Conservation (phyloP, 805 yeast species). For the Pachysolen tannophilus region DNA sequence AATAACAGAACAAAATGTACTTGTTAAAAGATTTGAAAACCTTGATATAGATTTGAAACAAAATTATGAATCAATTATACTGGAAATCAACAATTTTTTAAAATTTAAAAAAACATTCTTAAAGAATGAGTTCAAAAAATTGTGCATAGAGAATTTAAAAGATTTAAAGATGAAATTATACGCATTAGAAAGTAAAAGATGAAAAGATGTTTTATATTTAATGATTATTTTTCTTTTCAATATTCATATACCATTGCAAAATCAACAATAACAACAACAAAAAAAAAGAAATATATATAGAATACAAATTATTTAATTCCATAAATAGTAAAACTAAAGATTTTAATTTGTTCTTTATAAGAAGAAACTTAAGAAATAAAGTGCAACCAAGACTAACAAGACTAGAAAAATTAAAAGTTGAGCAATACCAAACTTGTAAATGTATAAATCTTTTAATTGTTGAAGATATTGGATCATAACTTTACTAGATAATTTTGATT, state of each 20-base stretch:
- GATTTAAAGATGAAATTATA: too few relatives aligned
- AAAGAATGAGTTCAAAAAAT: slow-evolving; percentile 27
- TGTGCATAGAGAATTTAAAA: slow-evolving; percentile 20
- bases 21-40: slow-evolving; percentile 31
- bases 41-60: slow-evolving; percentile 30
- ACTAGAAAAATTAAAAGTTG: slow-evolving; percentile 4
- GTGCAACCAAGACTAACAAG: background rate
- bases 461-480: slow-evolving; percentile 39
- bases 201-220: too few relatives aligned
- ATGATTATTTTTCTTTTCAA: too few relatives aligned
- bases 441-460: slow-evolving; percentile 38
- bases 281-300: too few relatives aligned
- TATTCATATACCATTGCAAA: too few relatives aligned
- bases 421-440: slow-evolving; percentile 34
- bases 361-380: slow-evolving; percentile 2
- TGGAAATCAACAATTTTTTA: slow-evolving; percentile 52
- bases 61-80: slow-evolving; percentile 57
- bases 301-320: too few relatives aligned
- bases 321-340: too few relatives aligned
- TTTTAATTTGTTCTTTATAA: too few relatives aligned
- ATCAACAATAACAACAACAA: too few relatives aligned
- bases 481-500: slow-evolving; percentile 39
- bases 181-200: too few relatives aligned
- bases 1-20: slow-evolving; percentile 10
- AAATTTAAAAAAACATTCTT: slow-evolving; percentile 38